Percentiles rank a stretch among this genome's conserved stretches.
phyloP scores from a whole-genome alignment of 306 rosid species.

The Casuarina equisetifolia region DNA sequence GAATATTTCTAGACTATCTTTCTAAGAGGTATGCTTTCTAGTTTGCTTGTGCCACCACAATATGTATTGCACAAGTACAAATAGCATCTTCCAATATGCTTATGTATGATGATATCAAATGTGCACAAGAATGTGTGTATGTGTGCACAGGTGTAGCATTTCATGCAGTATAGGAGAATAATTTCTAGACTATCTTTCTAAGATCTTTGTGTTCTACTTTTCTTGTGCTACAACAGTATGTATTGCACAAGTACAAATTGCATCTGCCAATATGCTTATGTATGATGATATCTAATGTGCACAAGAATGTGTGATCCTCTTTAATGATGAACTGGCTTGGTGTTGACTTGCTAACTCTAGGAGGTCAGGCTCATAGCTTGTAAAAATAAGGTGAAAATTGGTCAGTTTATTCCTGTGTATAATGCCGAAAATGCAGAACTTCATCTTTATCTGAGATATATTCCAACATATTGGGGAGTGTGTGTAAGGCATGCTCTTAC shows the following conservation, averaged over 20 bases:
- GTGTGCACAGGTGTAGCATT: neutral
- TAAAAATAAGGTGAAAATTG: neutral
- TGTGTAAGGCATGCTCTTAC: neutral
- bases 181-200: neutral
- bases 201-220: neutral
- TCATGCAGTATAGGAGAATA: neutral
- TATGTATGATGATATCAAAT: too few species aligned
- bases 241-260: neutral
- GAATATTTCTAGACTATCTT: neutral
- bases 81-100: neutral
- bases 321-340: neutral
- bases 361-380: neutral
- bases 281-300: neutral
- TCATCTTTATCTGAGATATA: neutral
- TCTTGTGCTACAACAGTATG: slow-evolving; percentile 2
- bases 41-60: slow-evolving; percentile 3
- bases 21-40: neutral
- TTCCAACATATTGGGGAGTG: neutral
- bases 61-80: slow-evolving; percentile 4
- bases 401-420: neutral
- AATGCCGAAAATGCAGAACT: neutral
- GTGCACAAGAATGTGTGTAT: neutral
- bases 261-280: neutral
- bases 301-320: neutral
- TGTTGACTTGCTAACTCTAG: neutral